Evolutionary conservation across 2,329 filamentous ascomycete genomes (phyloP), one percentile per base, ranked within the genome.

Genomic region (Alternaria metachromatica): DNA sequence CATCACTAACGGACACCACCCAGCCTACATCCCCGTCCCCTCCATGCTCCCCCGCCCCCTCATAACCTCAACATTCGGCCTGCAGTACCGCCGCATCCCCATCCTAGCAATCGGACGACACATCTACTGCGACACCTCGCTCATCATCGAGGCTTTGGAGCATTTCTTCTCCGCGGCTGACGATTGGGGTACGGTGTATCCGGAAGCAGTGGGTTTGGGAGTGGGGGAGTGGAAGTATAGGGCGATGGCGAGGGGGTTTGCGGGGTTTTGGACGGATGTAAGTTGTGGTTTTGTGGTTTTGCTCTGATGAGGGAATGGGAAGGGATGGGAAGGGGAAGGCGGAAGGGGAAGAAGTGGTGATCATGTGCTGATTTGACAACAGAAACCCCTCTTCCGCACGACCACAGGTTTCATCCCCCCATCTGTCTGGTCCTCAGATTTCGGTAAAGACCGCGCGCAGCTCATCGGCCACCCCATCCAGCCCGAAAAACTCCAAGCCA

Each of bases 321-420:
- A 3, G 25, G 8, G 25, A 28, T 6, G 12, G 12, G 28, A 12
- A 12, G 12, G 28, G 28, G 28, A 10, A 10, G 12, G 30, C 6
- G 26, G 4, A 33, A 7, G 13, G 13, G 13, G 4, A 7, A 37
- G 30, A 4, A 8, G 30, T n/a, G 12, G 4, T 6, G 3, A 7
- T 3, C 6, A 0, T 2, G 13, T 41, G 7, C 23, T 54, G n/a
- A 55, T 12, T 21, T 6, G 7, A 7, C 8, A 3, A 6, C 53
- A 74, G 70, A 64, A 79, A 26, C 77, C 81, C 0, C 64, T 82
- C 6, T 82, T 82, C 67, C 72, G 81, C 15, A 72, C 76, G 7
- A 80, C 80, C 18, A 80, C 78, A 5, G 81, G 81, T 5, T 69
- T 83, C 1, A 82, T 83, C 51, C 81, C 81, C 2, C 68, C 76